phyloP scores from a whole-genome alignment of 1,284 basidiomycete genomes.

The Naganishia liquefaciens region DNA sequence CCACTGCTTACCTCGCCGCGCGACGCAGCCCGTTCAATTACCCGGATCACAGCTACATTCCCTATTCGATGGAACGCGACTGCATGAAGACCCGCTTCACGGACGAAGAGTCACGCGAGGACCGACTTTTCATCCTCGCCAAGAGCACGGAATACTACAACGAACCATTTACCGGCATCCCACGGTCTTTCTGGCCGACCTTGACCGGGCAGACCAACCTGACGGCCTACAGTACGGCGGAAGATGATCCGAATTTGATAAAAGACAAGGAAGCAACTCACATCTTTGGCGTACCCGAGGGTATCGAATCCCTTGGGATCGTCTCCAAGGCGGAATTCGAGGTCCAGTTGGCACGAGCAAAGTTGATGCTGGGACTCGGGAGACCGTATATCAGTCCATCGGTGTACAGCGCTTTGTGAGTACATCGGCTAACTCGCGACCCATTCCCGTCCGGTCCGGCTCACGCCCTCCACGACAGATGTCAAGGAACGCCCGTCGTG shows the following conservation, averaged over 20 bases:
- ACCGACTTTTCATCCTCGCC: constrained; percentile 46
- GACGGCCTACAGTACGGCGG: constrained; percentile 41
- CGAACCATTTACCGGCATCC: constrained; percentile 32
- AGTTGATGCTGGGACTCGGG: constrained; percentile 48
- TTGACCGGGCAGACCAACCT: constrained; percentile 36
- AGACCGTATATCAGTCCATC: constrained; percentile 46
- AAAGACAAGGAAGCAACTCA: constrained; percentile 31
- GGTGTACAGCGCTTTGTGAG: constrained; percentile 47
- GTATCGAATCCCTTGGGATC: constrained; percentile 37
- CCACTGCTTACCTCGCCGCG: neutral
- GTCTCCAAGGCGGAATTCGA: constrained; percentile 41
- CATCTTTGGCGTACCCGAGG: constrained; percentile 40
- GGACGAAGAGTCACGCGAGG: constrained; percentile 38
- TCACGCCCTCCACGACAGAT: constrained; percentile 36
- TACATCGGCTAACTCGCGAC: neutral
- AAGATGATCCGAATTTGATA: constrained; percentile 33
- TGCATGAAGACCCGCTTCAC: constrained; percentile 41
- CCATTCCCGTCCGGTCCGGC: neutral
- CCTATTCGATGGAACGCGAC: constrained; percentile 47
- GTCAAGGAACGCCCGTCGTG: constrained; percentile 50
- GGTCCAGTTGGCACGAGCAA: constrained; percentile 40
- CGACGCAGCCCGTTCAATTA: constrained; percentile 45
- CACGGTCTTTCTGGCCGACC: constrained; percentile 38
- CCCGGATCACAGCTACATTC: constrained; percentile 43
- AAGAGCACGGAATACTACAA: constrained; percentile 43